Percentiles rank a stretch among this genome's conserved stretches.
Evolutionary conservation across 225 moss, liverwort and hornwort genomes (phyloP).

Genomic region (Rhytidiadelphus loreus): DNA sequence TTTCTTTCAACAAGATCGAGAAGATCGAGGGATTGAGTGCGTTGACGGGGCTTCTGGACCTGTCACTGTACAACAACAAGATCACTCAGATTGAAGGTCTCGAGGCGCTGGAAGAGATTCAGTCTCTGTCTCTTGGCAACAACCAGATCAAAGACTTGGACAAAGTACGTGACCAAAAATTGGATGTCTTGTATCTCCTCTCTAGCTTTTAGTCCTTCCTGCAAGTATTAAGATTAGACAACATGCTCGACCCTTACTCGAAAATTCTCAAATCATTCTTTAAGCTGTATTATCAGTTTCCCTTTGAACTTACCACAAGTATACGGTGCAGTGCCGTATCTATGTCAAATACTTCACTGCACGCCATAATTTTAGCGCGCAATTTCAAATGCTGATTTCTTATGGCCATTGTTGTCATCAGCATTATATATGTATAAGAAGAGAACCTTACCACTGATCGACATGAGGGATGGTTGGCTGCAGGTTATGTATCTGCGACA

Average conservation of each 20-base stretch:
- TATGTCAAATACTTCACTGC: background rate
- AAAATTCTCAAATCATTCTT: background rate
- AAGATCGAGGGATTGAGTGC: constrained; percentile 77
- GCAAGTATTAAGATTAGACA: background rate
- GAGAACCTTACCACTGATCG: background rate
- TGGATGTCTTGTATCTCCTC: background rate
- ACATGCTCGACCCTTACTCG: background rate
- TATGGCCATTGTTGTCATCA: background rate
- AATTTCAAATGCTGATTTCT: background rate
- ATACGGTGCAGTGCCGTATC: background rate
- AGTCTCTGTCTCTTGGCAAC: constrained; percentile 71
- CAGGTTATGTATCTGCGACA: constrained; percentile 69
- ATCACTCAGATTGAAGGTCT: constrained; percentile 64
- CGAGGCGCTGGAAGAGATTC: constrained; percentile 59
- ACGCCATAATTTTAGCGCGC: background rate
- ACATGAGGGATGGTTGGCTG: background rate
- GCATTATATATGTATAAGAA: background rate
- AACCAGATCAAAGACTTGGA: constrained; percentile 76
- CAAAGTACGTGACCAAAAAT: constrained; percentile 31
- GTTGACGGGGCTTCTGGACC: constrained; percentile 56
- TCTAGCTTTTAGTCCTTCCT: background rate
- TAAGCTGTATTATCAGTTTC: background rate
- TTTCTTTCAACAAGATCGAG: constrained; percentile 80
- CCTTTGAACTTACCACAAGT: background rate
- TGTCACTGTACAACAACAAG: constrained; percentile 79